A percentile compares a stretch with the other conserved stretches of the same genome.
These are phyloP conservation scores for Trichoderma lentiforme DNA, from an alignment of 2,329 filamentous ascomycete genomes.

Conservation along the genomic window DNA sequence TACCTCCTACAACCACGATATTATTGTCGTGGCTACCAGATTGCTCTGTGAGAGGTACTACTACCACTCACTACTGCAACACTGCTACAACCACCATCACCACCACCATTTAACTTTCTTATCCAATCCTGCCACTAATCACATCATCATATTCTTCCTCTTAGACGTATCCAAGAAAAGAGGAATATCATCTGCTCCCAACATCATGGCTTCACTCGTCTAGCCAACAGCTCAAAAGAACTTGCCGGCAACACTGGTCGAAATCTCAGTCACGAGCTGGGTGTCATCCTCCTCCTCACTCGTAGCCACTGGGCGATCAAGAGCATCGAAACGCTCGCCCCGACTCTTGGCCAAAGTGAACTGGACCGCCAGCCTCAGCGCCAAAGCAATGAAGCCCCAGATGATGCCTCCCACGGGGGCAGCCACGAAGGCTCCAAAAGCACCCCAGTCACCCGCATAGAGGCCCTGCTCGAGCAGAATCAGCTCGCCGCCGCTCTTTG, in stretches of 20 bases:
- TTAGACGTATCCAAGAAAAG: not conserved
- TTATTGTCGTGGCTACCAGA: not conserved
- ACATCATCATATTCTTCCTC: not conserved
- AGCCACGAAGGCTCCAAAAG: slow-evolving; percentile 78
- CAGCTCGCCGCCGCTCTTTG: slow-evolving; percentile 59
- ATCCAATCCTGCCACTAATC: not conserved
- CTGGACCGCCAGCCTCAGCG: slow-evolving; percentile 56
- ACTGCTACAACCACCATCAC: not conserved
- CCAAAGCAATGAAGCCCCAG: slow-evolving; percentile 64
- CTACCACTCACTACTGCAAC: not conserved
- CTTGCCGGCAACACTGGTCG: slow-evolving; percentile 43
- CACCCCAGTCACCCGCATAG: slow-evolving; percentile 75
- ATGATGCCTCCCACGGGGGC: slow-evolving; percentile 72
- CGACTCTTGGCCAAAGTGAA: slow-evolving; percentile 54
- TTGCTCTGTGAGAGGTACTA: not conserved
- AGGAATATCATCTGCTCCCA: not conserved
- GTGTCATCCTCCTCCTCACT: slow-evolving; percentile 28
- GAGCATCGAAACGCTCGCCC: slow-evolving; percentile 63
- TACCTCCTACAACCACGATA: not conserved
- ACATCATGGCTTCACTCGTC: not conserved
- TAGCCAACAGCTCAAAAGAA: slow-evolving; percentile 45
- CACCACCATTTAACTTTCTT: not conserved
- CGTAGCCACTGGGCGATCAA: slow-evolving; percentile 52
- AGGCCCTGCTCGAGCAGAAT: slow-evolving; percentile 70
- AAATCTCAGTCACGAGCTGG: slow-evolving; percentile 17